Conservation (phyloP, 1,284 basidiomycete species). For the Apiotrichum porosum region DNA sequence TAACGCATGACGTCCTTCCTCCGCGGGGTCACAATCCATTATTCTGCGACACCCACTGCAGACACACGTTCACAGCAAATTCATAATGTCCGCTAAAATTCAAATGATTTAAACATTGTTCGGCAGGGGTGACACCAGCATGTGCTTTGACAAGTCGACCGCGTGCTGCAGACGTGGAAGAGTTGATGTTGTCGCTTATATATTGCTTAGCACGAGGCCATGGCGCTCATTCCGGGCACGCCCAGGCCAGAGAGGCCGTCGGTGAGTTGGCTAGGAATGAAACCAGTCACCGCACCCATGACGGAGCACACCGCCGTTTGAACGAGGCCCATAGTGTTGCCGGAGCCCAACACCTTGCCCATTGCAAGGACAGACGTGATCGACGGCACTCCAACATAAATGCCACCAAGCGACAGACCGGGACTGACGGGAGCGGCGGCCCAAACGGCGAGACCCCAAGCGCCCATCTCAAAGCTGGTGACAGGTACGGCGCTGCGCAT, state of each 20-base stretch:
- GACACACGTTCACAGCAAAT: too few relatives aligned
- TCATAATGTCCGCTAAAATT: too few relatives aligned
- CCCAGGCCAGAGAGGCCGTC: not conserved
- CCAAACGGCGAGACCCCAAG: constrained; percentile 8
- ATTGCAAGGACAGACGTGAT: not conserved
- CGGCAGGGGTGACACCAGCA: too few relatives aligned
- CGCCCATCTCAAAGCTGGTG: constrained; percentile 7
- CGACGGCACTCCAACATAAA: not conserved
- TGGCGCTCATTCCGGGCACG: not conserved
- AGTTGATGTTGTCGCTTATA: too few relatives aligned
- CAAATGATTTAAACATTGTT: too few relatives aligned
- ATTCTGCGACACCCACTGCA: too few relatives aligned
- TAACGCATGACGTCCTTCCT: too few relatives aligned
- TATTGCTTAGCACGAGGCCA: not conserved
- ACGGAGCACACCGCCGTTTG: not conserved
- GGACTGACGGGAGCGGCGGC: not conserved
- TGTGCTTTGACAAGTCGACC: too few relatives aligned
- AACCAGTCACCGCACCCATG: not conserved
- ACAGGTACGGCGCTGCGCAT: constrained; percentile 3
- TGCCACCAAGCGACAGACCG: not conserved
- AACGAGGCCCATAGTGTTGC: not conserved
- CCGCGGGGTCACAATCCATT: too few relatives aligned
- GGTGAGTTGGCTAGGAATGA: not conserved
- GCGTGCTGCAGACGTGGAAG: too few relatives aligned
- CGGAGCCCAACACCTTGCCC: not conserved